Evolutionary conservation across 2,329 filamentous ascomycete species (phyloP).

Genomic region (Juglanconis juglandina): DNA sequence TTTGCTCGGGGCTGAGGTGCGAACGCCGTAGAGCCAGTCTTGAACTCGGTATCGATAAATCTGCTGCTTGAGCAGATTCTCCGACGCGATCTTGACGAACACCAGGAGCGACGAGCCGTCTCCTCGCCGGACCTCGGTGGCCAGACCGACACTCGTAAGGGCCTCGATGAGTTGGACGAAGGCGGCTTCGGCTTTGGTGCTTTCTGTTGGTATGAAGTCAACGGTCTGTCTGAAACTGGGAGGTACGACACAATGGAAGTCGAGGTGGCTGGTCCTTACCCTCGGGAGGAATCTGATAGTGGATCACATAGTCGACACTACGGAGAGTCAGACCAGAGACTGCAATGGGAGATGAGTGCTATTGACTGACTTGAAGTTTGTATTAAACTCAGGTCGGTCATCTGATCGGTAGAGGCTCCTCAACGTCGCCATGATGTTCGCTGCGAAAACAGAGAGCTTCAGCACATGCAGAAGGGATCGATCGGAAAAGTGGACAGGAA

Average conservation of each 20-base stretch:
- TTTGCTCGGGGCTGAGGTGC: conserved; percentile 70
- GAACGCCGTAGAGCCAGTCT: conserved; percentile 90
- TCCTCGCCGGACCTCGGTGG: conserved; percentile 82
- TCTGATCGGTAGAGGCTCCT: conserved; percentile 31
- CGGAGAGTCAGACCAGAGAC: conserved; percentile 12
- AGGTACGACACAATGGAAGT: neutral
- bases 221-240: neutral
- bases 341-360: neutral
- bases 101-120: conserved; percentile 72
- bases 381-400: conserved; percentile 23
- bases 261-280: conserved; percentile 43
- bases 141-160: conserved; percentile 75
- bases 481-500: neutral
- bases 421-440: conserved; percentile 30
- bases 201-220: conserved; percentile 45
- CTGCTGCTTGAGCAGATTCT: conserved; percentile 71
- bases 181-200: conserved; percentile 64
- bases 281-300: conserved; percentile 68
- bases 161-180: conserved; percentile 76
- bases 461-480: conserved; percentile 4
- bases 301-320: conserved; percentile 84
- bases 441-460: neutral
- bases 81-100: conserved; percentile 76
- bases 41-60: conserved; percentile 84
- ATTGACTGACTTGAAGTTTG: conserved; percentile 39